Conservation (phyloP, 805 yeast genomes). For the Tetrapisispora arboricola region DNA sequence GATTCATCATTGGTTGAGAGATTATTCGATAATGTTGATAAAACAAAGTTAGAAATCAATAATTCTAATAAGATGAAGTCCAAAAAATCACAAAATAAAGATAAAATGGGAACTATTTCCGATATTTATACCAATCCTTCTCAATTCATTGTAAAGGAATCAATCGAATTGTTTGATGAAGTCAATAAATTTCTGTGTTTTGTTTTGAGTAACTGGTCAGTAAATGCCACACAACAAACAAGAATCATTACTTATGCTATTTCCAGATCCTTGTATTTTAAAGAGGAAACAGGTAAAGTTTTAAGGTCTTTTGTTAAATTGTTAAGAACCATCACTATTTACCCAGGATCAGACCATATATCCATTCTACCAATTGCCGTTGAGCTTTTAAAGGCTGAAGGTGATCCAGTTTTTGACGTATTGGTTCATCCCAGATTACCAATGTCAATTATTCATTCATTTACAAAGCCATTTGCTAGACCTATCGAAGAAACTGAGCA, state of each 20-base stretch:
- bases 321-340: slow-evolving; percentile 48
- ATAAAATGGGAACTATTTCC: slow-evolving; percentile 43
- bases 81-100: slow-evolving; percentile 34
- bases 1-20: slow-evolving; percentile 26
- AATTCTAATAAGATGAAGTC: slow-evolving; percentile 7
- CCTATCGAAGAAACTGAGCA: slow-evolving; percentile 7
- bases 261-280: slow-evolving; percentile 28
- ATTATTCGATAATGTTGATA: slow-evolving; percentile 12
- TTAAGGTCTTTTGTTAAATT: slow-evolving; percentile 27
- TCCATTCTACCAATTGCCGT: slow-evolving; percentile 66
- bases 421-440: slow-evolving; percentile 75
- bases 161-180: slow-evolving; percentile 27
- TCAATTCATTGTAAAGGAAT: slow-evolving; percentile 38
- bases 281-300: slow-evolving; percentile 22
- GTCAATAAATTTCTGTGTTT: slow-evolving; percentile 36
- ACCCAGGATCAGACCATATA: slow-evolving; percentile 54
- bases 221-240: slow-evolving; percentile 56
- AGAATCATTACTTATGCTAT: slow-evolving; percentile 42
- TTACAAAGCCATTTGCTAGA: slow-evolving; percentile 5
- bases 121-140: slow-evolving; percentile 61
- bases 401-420: slow-evolving; percentile 44
- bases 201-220: slow-evolving; percentile 37
- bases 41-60: slow-evolving; percentile 7
- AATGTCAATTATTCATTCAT: slow-evolving; percentile 24
- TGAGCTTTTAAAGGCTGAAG: slow-evolving; percentile 35